Evolutionary conservation across 169 alveolate species (phyloP).

Genomic region (Eimeria sp.): DNA sequence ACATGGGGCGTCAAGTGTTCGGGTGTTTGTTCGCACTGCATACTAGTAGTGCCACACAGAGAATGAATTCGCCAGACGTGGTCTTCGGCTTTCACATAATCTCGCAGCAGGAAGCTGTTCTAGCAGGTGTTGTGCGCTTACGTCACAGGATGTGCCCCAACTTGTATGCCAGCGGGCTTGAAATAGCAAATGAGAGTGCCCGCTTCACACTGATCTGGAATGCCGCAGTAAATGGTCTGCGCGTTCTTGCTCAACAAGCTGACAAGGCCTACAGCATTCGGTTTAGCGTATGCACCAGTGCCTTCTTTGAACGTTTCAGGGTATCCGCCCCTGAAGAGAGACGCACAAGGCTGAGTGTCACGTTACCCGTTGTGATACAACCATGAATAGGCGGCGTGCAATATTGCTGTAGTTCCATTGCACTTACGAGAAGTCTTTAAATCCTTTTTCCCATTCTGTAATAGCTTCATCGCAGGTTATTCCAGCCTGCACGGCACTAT

Average conservation of each 20-base stretch:
- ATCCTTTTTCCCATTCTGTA: conserved; percentile 10
- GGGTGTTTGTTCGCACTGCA: background rate
- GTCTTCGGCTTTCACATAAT: background rate
- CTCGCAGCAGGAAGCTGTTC: background rate
- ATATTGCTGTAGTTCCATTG: background rate
- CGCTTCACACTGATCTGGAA: background rate
- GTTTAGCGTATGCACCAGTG: background rate
- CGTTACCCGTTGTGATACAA: background rate
- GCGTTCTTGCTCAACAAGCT: background rate
- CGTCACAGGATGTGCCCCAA: background rate
- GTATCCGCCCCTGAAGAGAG: background rate
- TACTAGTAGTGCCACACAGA: background rate
- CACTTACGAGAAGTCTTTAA: background rate
- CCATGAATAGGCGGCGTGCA: background rate
- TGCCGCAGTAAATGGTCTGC: conserved; percentile 23
- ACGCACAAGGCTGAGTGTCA: background rate
- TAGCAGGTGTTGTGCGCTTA: background rate
- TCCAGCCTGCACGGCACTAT: background rate
- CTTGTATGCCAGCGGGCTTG: background rate
- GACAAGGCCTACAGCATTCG: conserved; percentile 44
- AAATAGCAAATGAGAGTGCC: conserved; percentile 1
- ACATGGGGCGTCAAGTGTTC: background rate
- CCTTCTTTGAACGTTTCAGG: background rate
- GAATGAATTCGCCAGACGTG: background rate
- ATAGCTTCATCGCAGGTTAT: conserved; percentile 52